Percentiles rank a stretch among this genome's conserved stretches.
Evolutionary conservation across 164 flowering plant genomes (phyloP).

Genomic region (Warburgia ugandensis): DNA sequence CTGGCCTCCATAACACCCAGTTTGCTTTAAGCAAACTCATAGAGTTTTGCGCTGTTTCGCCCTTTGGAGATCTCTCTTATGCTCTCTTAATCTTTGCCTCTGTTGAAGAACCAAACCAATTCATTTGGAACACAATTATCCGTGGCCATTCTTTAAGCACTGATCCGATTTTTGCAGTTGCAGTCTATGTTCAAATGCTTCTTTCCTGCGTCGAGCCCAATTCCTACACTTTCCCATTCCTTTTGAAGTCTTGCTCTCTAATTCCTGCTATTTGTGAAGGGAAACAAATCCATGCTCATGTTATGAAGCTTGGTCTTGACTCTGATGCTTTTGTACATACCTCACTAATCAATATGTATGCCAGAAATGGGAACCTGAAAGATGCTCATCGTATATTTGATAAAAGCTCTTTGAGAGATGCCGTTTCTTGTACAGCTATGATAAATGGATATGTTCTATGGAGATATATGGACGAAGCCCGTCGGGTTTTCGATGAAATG

Average conservation of each 20-base stretch:
- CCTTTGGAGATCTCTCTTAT: conserved; percentile 45
- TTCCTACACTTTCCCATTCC: conserved; percentile 65
- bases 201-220: conserved; percentile 43
- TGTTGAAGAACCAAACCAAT: conserved; percentile 44
- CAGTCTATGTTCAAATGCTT: conserved; percentile 42
- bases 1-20: conserved; percentile 71
- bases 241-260: conserved; percentile 56
- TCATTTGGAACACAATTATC: conserved; percentile 67
- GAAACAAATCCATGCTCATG: conserved; percentile 53
- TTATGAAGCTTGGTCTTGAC: conserved; percentile 52
- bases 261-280: conserved; percentile 28
- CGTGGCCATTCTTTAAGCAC: conserved; percentile 42
- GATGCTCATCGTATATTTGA: conserved; percentile 57
- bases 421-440: conserved; percentile 61
- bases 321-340: conserved; percentile 54
- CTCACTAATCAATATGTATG: conserved; percentile 65
- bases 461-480: conserved; percentile 57
- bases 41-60: conserved; percentile 55
- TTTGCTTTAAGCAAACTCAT: conserved; percentile 62
- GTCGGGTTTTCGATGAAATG: conserved; percentile 53
- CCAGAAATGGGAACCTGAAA: too few relatives aligned
- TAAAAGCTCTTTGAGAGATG: conserved; percentile 41
- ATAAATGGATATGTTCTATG: conserved; percentile 43
- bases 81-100: conserved; percentile 48
- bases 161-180: conserved; percentile 28